A percentile compares a stretch with the other conserved stretches of the same genome.
These are phyloP conservation scores for Heimioporus sp. DNA, from an alignment of 768 basidiomycete genomes.

Conservation along the genomic window DNA sequence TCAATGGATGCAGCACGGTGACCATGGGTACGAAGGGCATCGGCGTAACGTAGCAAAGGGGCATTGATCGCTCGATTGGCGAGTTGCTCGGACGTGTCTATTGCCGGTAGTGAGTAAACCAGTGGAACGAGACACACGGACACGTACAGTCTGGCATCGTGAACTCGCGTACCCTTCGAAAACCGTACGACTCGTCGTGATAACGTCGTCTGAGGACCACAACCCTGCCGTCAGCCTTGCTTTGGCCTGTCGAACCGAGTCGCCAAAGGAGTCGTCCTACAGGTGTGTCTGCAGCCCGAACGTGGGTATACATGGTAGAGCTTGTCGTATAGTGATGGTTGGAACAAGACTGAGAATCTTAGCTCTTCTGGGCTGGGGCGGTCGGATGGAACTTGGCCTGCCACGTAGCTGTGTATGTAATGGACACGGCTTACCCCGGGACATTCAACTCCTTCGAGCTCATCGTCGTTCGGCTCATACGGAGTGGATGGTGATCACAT, in stretches of 20 bases:
- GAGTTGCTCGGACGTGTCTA: slow-evolving; percentile 67
- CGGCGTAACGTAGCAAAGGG: slow-evolving; percentile 81
- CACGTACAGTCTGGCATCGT: slow-evolving; percentile 70
- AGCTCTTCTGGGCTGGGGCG: neutral
- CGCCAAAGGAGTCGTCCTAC: slow-evolving; percentile 9
- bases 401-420: too few species aligned
- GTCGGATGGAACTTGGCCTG: slow-evolving; percentile 17
- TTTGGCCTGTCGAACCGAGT: neutral
- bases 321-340: neutral
- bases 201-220: slow-evolving; percentile 40
- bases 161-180: slow-evolving; percentile 61
- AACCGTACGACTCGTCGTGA: slow-evolving; percentile 82
- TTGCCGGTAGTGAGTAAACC: neutral
- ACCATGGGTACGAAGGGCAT: slow-evolving; percentile 81
- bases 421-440: too few species aligned
- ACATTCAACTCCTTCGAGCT: too few species aligned
- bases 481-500: too few species aligned
- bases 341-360: neutral
- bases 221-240: slow-evolving; percentile 11
- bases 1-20: slow-evolving; percentile 86
- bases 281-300: slow-evolving; percentile 13
- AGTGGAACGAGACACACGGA: neutral
- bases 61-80: slow-evolving; percentile 71
- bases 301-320: slow-evolving; percentile 15
- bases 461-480: too few species aligned